Evolutionary conservation across 768 basidiomycete genomes (phyloP), one percentile per base, ranked within the genome.

Genomic region (Trametes maxima): DNA sequence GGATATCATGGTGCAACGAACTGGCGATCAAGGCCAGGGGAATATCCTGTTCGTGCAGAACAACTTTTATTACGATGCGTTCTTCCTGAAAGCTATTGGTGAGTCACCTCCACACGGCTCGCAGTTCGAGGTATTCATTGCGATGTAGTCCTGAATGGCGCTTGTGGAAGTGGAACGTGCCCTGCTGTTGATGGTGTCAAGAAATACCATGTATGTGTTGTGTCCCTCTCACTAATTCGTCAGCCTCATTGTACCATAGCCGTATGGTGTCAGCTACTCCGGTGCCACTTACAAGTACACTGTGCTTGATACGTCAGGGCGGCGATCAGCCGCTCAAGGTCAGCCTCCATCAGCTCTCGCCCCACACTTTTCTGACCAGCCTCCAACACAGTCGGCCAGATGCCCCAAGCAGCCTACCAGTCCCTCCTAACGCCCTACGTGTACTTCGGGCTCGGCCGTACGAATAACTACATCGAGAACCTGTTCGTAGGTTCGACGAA

Each of bases 391-490:
- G 94, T 97, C 55, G 90, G 88, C 8, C 96, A 99, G 74, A 85
- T 98, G 5, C 88, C 97, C 3, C 94, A 96, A 70, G 92, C 95
- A 2, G 85, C 92, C 0, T 98, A 98, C 74, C 91, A 96, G 55
- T 81, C 95, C 14, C 82, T 98, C 11, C 85, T 89, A 56, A 88
- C 93, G 0, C 97, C 97, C 0, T 98, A 98, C 70, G 85, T 94
- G 1, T 97, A 95, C 82, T 92, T 98, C 70, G 96, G 97, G 1
- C 86, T 99, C 8, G 97, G 96, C 0, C 86, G 97, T 43, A 98
- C 95, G 16, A 99, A 99, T 75, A 99, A 99, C 73, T 99, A 99
- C 76, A 95, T 99, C 69, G 97, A 99, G 80, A 98, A 98, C 73
- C 82, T 99, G 2, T 97, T 97, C 72, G 92, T 98, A 19, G 97